phyloP scores from a whole-genome alignment of 2,329 filamentous ascomycete genomes.

The Beauveria bassiana region DNA sequence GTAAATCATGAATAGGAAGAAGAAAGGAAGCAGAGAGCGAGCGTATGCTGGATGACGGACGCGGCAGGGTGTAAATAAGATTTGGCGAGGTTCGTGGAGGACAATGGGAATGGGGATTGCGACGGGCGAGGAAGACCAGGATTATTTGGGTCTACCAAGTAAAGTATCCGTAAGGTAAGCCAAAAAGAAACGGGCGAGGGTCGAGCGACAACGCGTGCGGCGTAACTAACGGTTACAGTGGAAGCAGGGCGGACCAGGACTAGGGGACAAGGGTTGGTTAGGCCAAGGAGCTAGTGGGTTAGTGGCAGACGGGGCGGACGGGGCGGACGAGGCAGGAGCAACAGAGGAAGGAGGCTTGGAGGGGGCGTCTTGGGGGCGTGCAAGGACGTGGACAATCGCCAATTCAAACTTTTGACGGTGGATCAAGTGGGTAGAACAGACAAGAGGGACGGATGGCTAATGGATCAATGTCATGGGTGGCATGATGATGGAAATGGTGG shows the following conservation, averaged over 20 bases:
- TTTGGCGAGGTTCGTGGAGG: background rate
- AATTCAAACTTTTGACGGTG: constrained; percentile 8
- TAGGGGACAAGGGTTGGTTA: background rate
- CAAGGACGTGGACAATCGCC: background rate
- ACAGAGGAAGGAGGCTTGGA: too few relatives aligned
- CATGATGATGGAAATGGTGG: background rate
- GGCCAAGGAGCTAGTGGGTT: background rate
- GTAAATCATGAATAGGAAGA: too few relatives aligned
- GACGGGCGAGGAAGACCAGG: background rate
- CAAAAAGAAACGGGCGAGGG: background rate
- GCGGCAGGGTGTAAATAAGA: constrained; percentile 7
- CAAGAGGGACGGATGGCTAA: background rate
- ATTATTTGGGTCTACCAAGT: too few relatives aligned
- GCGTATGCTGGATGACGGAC: background rate
- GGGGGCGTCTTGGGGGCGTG: background rate
- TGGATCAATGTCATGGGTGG: background rate
- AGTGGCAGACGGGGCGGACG: constrained; percentile 2
- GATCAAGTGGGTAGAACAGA: background rate
- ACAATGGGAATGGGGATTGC: background rate
- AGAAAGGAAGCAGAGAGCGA: background rate
- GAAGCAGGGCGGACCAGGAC: background rate
- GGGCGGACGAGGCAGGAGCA: too few relatives aligned
- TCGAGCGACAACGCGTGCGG: background rate
- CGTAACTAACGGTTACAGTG: background rate
- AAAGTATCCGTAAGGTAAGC: background rate